phyloP scores from a whole-genome alignment of 179 eudicot genomes.

The Spergularia azorica region DNA sequence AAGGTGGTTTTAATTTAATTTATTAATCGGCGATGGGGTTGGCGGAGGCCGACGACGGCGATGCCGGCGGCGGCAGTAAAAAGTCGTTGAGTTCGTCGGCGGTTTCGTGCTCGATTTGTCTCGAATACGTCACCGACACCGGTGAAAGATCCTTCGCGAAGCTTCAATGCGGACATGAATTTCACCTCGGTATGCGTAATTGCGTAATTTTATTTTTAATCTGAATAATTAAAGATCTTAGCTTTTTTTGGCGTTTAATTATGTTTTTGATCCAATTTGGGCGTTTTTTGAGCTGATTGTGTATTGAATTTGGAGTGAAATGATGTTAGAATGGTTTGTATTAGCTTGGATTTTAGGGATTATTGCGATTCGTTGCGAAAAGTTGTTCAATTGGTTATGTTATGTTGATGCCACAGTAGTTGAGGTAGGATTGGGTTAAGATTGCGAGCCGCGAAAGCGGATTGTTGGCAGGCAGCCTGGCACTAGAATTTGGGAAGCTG shows the following conservation, averaged over 20 bases:
- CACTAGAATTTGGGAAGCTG: too few species aligned
- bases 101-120: slow-evolving; percentile 82
- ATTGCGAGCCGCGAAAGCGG: too few species aligned
- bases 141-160: slow-evolving; percentile 88
- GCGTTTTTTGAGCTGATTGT: neutral
- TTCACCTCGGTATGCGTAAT: slow-evolving; percentile 72
- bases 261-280: neutral
- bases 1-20: neutral
- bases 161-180: slow-evolving; percentile 91
- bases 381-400: neutral
- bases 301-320: neutral
- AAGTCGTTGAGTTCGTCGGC: slow-evolving; percentile 31
- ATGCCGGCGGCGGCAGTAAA: slow-evolving; percentile 43
- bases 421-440: neutral
- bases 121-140: slow-evolving; percentile 62
- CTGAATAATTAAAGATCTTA: slow-evolving; percentile 16
- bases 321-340: neutral
- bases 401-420: neutral
- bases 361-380: slow-evolving; percentile 8
- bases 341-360: neutral
- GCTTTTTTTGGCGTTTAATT: neutral
- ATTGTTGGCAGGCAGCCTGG: too few species aligned
- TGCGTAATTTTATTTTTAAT: too few species aligned
- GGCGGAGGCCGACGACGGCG: slow-evolving; percentile 50
- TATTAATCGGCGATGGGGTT: slow-evolving; percentile 44